These are phyloP conservation scores for Naganishia friedmannii DNA, from an alignment of 768 basidiomycete species.

Conservation along the genomic window DNA sequence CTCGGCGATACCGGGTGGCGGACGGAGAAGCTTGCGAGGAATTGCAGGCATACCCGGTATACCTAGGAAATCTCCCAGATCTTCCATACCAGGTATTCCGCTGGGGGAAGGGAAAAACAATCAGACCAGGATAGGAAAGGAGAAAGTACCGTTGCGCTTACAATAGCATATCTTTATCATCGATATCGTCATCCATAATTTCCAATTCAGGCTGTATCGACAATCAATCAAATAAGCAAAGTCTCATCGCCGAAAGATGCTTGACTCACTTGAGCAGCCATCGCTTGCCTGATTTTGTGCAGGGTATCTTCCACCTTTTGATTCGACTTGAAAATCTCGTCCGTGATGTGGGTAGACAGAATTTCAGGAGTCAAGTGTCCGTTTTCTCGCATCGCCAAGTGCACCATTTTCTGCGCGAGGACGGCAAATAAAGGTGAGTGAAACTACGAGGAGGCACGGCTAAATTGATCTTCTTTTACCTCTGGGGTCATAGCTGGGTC, in stretches of 20 bases:
- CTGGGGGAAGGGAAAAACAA: slow-evolving; percentile 57
- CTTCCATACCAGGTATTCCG: slow-evolving; percentile 79
- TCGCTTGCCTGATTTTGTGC: slow-evolving; percentile 79
- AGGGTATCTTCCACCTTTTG: slow-evolving; percentile 71
- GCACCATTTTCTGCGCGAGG: slow-evolving; percentile 77
- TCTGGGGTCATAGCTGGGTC: slow-evolving; percentile 75
- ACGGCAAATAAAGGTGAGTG: not conserved
- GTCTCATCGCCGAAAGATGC: too few species aligned
- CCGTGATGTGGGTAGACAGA: slow-evolving; percentile 80
- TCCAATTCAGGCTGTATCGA: slow-evolving; percentile 51
- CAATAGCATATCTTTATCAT: slow-evolving; percentile 68
- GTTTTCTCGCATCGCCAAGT: slow-evolving; percentile 64
- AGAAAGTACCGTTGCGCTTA: slow-evolving; percentile 47
- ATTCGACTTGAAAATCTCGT: slow-evolving; percentile 82
- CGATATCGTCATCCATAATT: slow-evolving; percentile 41
- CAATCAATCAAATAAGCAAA: too few species aligned
- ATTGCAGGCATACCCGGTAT: slow-evolving; percentile 66
- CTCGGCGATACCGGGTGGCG: slow-evolving; percentile 56
- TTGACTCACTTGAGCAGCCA: slow-evolving; percentile 72
- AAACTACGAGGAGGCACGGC: not conserved
- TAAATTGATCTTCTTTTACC: slow-evolving; percentile 56
- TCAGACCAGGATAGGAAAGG: not conserved
- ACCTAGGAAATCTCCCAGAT: slow-evolving; percentile 83
- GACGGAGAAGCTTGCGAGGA: slow-evolving; percentile 58
- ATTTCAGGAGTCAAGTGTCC: slow-evolving; percentile 73